Conservation (phyloP, 495 filamentous ascomycete species). For the Sabuloglossum arenarium region DNA sequence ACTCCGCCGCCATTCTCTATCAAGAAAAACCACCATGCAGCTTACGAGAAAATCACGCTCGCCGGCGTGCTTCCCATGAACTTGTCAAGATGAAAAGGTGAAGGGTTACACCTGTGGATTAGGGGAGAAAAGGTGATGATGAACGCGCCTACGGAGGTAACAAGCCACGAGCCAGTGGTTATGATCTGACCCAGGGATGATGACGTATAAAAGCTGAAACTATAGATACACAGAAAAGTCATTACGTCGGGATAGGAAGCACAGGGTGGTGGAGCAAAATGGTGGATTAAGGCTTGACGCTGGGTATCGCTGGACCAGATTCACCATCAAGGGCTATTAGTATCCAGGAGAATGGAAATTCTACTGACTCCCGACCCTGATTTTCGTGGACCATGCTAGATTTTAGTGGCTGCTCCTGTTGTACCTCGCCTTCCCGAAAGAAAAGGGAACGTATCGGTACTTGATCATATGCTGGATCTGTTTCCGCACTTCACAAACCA, state of each 20-base stretch:
- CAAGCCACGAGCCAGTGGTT: not conserved
- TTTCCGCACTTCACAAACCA: constrained; percentile 49
- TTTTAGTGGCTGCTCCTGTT: not conserved
- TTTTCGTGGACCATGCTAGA: not conserved
- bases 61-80: not conserved
- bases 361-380: not conserved
- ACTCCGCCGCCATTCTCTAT: not conserved
- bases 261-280: not conserved
- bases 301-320: not conserved
- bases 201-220: not conserved
- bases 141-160: not conserved
- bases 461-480: constrained; percentile 99
- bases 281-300: not conserved
- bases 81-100: not conserved
- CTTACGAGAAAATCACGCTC: not conserved
- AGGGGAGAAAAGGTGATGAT: not conserved
- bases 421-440: constrained; percentile 78
- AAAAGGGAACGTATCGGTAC: constrained; percentile 95
- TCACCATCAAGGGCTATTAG: not conserved
- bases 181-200: not conserved
- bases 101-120: not conserved
- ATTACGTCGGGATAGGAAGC: not conserved
- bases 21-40: not conserved
- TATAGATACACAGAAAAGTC: not conserved
- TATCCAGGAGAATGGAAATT: not conserved